These are phyloP conservation scores for Colletotrichum lini DNA, from an alignment of 2,329 filamentous ascomycete species.

Conservation along the genomic window DNA sequence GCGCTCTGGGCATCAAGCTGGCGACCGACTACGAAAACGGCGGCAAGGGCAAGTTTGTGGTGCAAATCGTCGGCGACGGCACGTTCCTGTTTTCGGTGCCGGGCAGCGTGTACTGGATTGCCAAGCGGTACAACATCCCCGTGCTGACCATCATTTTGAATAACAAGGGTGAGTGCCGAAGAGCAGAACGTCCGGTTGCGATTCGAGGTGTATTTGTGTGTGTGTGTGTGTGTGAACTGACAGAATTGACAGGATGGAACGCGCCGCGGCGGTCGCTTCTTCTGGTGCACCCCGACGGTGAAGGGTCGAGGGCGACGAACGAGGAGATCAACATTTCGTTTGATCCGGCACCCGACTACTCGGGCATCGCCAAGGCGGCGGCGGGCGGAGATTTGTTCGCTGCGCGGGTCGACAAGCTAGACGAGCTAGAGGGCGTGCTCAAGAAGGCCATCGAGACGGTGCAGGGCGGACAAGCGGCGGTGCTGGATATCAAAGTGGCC, in stretches of 20 bases:
- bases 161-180: constrained; percentile 62
- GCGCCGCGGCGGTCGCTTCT: constrained; percentile 59
- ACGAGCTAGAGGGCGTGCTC: constrained; percentile 63
- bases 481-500: constrained; percentile 68
- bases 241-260: constrained; percentile 55
- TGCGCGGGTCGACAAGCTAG: constrained; percentile 61
- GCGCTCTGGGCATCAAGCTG: constrained; percentile 81
- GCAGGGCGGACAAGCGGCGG: constrained; percentile 64
- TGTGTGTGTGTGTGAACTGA: constrained; percentile 6
- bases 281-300: constrained; percentile 60
- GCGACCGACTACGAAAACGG: constrained; percentile 64
- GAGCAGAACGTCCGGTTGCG: constrained; percentile 19
- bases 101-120: constrained; percentile 70
- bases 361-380: constrained; percentile 49
- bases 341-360: constrained; percentile 59
- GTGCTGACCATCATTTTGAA: constrained; percentile 70
- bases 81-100: constrained; percentile 70
- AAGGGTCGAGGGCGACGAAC: constrained; percentile 57
- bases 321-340: constrained; percentile 64
- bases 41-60: constrained; percentile 64
- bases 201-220: neutral
- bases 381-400: constrained; percentile 64
- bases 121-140: constrained; percentile 67
- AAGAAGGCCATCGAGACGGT: constrained; percentile 66
- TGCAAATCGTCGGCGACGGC: constrained; percentile 71